A percentile compares a stretch with the other conserved stretches of the same genome.
These are phyloP conservation scores for Aristolochia fimbriata DNA, from an alignment of 164 flowering plant species.

Conservation along the genomic window DNA sequence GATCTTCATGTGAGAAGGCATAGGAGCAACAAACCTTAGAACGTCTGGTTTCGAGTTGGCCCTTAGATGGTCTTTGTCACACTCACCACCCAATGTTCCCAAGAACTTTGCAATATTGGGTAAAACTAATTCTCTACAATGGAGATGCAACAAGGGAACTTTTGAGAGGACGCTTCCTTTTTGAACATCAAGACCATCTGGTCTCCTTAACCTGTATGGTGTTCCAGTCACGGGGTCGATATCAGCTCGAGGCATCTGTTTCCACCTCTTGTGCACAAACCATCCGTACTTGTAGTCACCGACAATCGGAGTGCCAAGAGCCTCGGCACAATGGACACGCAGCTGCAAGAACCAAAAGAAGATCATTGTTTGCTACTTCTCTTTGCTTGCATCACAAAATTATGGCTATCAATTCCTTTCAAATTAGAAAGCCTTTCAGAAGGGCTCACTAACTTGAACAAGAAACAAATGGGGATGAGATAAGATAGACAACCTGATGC, in stretches of 20 bases:
- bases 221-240: slow-evolving; percentile 57
- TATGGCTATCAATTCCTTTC: too few relatives aligned
- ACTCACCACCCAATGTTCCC: slow-evolving; percentile 11
- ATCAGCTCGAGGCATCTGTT: slow-evolving; percentile 68
- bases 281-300: slow-evolving; percentile 90
- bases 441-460: too few relatives aligned
- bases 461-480: too few relatives aligned
- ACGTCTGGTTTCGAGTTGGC: slow-evolving; percentile 35
- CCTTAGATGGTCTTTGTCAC: slow-evolving; percentile 4
- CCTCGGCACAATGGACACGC: slow-evolving; percentile 93
- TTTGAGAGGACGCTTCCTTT: slow-evolving; percentile 88
- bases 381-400: too few relatives aligned
- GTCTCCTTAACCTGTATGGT: slow-evolving; percentile 72
- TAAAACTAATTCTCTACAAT: slow-evolving; percentile 72
- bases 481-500: slow-evolving; percentile 58
- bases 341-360: slow-evolving; percentile 32
- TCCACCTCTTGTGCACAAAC: slow-evolving; percentile 74
- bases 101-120: slow-evolving; percentile 71
- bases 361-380: too few relatives aligned
- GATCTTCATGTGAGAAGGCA: slow-evolving; percentile 92
- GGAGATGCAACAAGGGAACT: slow-evolving; percentile 83
- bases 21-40: slow-evolving; percentile 72
- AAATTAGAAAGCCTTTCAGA: too few relatives aligned
- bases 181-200: slow-evolving; percentile 69
- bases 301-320: slow-evolving; percentile 83